phyloP scores from a whole-genome alignment of 2,329 filamentous ascomycete genomes.

The Dactylellina drechsleri region DNA sequence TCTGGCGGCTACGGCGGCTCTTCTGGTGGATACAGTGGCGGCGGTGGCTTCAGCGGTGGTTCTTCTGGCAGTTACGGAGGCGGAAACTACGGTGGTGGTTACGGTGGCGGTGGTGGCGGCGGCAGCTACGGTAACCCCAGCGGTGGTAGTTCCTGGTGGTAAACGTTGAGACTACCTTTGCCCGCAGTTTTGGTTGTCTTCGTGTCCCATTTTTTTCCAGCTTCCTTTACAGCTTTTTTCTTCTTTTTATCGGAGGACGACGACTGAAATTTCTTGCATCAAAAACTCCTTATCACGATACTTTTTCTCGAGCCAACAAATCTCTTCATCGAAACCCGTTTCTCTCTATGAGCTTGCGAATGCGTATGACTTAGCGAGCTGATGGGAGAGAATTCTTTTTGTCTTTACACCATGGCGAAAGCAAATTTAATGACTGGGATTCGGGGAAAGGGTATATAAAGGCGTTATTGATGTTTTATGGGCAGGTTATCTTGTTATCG shows the following conservation, averaged over 20 bases:
- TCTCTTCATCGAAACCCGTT: constrained; percentile 53
- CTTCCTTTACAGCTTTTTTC: too few relatives aligned
- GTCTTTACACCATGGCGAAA: constrained; percentile 53
- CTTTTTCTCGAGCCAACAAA: constrained; percentile 56
- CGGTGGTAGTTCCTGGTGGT: constrained; percentile 76
- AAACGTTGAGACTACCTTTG: constrained; percentile 59
- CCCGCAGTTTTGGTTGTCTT: constrained; percentile 42
- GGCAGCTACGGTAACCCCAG: constrained; percentile 75
- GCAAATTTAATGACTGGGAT: constrained; percentile 51
- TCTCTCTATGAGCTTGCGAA: constrained; percentile 56
- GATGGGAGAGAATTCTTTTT: constrained; percentile 28
- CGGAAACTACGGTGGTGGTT: constrained; percentile 61
- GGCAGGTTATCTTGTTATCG: constrained; percentile 51
- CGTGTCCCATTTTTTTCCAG: constrained; percentile 10
- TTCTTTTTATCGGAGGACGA: constrained; percentile 4
- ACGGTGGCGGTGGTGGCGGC: constrained; percentile 59
- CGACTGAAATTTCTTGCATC: constrained; percentile 41
- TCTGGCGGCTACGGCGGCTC: constrained; percentile 62
- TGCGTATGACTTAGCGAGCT: constrained; percentile 15
- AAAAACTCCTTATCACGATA: constrained; percentile 38
- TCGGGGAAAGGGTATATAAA: constrained; percentile 64
- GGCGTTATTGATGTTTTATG: constrained; percentile 55
- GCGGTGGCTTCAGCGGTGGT: constrained; percentile 58
- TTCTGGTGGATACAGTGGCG: constrained; percentile 62
- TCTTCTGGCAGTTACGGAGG: constrained; percentile 62